Conservation (phyloP, 2,329 filamentous ascomycete species). For the Calycina marina region DNA sequence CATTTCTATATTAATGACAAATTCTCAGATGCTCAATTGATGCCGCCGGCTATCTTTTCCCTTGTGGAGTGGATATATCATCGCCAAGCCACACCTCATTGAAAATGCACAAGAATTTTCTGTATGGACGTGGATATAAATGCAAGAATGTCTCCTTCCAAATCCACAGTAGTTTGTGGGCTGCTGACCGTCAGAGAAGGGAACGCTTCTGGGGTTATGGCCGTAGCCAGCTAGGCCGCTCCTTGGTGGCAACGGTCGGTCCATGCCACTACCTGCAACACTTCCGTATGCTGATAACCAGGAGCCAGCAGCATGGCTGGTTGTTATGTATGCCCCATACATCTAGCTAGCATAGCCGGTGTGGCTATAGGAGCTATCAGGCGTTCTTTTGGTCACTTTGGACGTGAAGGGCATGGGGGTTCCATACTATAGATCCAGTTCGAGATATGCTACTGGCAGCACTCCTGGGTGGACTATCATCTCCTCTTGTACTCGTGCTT, state of each 20-base stretch:
- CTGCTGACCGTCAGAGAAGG: no score
- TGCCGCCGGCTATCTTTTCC: no score
- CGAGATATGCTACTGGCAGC: conserved; percentile 11
- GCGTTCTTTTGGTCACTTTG: conserved; percentile 11
- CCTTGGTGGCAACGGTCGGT: conserved; percentile 42
- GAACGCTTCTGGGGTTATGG: conserved; percentile 45
- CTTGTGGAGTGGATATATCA: no score
- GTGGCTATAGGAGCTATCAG: conserved; percentile 1
- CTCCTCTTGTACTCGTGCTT: conserved; percentile 1
- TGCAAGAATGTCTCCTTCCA: no score
- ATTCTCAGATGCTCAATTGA: no score
- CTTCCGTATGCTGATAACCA: conserved; percentile 22
- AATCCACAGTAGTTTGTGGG: no score
- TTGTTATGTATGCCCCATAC: conserved; percentile 2
- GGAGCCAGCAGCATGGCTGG: neutral
- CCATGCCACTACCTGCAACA: conserved; percentile 25
- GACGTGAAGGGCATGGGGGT: conserved; percentile 20
- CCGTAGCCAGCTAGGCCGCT: conserved; percentile 33
- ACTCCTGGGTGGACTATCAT: conserved; percentile 6
- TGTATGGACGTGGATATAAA: no score
- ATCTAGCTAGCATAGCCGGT: neutral
- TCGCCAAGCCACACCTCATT: no score
- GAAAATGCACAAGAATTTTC: no score
- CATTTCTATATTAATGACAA: no score
- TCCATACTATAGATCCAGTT: conserved; percentile 16